Evolutionary conservation across 352 stramenopile species (phyloP), one percentile per base, ranked within the genome.

Genomic region (Globisporangium polare): DNA sequence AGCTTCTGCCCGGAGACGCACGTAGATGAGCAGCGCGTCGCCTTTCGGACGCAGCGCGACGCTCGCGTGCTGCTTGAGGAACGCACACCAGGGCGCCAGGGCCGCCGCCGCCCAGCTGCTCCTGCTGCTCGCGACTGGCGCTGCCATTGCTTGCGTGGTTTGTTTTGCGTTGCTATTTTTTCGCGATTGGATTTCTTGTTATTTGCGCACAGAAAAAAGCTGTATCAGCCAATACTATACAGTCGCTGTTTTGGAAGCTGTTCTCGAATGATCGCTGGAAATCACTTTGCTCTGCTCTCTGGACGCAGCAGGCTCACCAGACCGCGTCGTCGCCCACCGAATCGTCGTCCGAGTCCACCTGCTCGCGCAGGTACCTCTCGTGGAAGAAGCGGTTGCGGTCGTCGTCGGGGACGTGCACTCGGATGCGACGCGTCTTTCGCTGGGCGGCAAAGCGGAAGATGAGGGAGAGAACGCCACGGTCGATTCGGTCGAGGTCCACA

Each of bases 41-140:
- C 20, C 47, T 2, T 8, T 50, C 3, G 37, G 53, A 10, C 41
- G 39, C 13, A 59, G 53, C 24, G 24, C 18, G 20, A 47, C 20
- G 27, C 18, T 50, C 33, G 37, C 15, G 37, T 50, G 18, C 13
- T n/a, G 33, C 47, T 57, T 64, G 20, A 58, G 58, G 47, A 64
- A 58, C 13, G 33, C 6, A 47, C 58, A 64, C 47, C 46, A 64
- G 39, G 55, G 58, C 47, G 58, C 58, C 5, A 64, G 37, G 10
- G n/a, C 20, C 12, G 33, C 20, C 10, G 33, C 6, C 52, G 24
- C 52, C 52, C 31, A 47, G 20, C 5, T 58, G 29, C 18, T 42
- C 8, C 24, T 35, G 47, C 47, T 53, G 47, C 47, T 31, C 10
- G 12, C 27, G 22, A 53, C 22, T 53, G 47, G 24, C 37, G 13